Evolutionary conservation across 352 stramenopile species (phyloP).

Genomic region (Globisporangium echinulatum): DNA sequence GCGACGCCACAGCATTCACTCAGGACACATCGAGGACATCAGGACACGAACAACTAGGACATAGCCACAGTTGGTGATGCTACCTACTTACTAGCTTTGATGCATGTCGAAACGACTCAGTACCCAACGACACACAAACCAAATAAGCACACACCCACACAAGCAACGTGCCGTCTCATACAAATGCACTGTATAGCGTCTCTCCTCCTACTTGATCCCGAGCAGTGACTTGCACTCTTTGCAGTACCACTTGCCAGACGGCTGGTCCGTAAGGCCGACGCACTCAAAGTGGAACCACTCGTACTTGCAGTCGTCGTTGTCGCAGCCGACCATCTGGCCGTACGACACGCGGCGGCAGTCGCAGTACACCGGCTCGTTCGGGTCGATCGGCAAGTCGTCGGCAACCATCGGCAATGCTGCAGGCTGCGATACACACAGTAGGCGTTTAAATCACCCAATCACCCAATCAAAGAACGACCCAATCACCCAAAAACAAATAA

Average conservation of each 20-base stretch:
- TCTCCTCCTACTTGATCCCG: slow-evolving; percentile 42
- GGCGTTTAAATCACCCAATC: neutral
- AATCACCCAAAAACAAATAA: neutral
- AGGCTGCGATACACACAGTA: slow-evolving; percentile 10
- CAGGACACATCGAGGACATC: too few species aligned
- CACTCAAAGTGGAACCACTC: slow-evolving; percentile 91
- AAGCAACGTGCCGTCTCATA: too few species aligned
- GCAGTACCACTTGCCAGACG: slow-evolving; percentile 80
- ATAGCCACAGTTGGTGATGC: too few species aligned
- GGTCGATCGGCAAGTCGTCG: slow-evolving; percentile 80
- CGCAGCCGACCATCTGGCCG: slow-evolving; percentile 89
- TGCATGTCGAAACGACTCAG: too few species aligned
- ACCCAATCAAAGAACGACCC: neutral
- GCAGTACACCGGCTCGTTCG: slow-evolving; percentile 87
- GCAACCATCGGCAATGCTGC: slow-evolving; percentile 32
- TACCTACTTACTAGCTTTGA: too few species aligned
- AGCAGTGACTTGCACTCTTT: slow-evolving; percentile 68
- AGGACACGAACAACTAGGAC: too few species aligned
- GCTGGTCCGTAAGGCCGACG: slow-evolving; percentile 81
- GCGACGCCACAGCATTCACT: too few species aligned
- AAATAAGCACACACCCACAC: too few species aligned
- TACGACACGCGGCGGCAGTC: slow-evolving; percentile 83
- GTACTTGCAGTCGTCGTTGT: slow-evolving; percentile 92
- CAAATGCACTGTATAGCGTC: too few species aligned
- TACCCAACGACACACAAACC: too few species aligned